Base-by-base conservation (phyloP, 1,284 basidiomycete genomes). In the Pisolithus thermaeus region DNA sequence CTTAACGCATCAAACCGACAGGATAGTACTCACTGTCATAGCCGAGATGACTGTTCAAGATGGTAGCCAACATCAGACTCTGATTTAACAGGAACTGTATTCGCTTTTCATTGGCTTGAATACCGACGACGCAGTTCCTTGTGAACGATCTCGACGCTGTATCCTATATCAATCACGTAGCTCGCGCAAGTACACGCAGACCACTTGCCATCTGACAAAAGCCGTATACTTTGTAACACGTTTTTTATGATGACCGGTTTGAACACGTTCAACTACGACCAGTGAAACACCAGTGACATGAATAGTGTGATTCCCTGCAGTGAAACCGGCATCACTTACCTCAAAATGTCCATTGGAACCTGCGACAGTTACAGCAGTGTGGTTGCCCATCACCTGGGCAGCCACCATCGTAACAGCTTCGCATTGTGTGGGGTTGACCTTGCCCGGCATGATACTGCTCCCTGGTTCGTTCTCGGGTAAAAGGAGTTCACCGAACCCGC, bases 371-470 rank as follows among this genome's bases (percentile, higher is more conserved):
- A 99, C 93, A 52, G 88, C 76, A 37, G 92, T 95, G 72, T 99
- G 91, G 75, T 99, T 99, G 47, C 97, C 97, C 73, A 99, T 97
- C 8, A 99, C 96, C 71, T 99, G 97, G 0, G 96, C 93, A 45
- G 94, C 92, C 41, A 99, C 93, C 97, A 99, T 99, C 23, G 97
- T 99, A 55, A 97, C 73, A 11, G 97, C 97, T 75, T 99, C 97
- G 63, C 97, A 99, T 71, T 99, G 97, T 4, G 97, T 99, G 16
- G 97, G 97, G 76, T 99, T 99, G 54, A 99, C 97, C 75, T 99
- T 99, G 58, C 97, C 97, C 20, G 97, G 97, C 97, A 99, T 99
- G 75, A 99, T 99, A 56, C 93, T 97, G 65, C 92, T 97, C 54
- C 97, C 97, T 42, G 97, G 97, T 73, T 99, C 97, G 71, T 99